These are phyloP conservation scores for Calophaca sinica DNA, from an alignment of 306 rosid species.

Conservation along the genomic window DNA sequence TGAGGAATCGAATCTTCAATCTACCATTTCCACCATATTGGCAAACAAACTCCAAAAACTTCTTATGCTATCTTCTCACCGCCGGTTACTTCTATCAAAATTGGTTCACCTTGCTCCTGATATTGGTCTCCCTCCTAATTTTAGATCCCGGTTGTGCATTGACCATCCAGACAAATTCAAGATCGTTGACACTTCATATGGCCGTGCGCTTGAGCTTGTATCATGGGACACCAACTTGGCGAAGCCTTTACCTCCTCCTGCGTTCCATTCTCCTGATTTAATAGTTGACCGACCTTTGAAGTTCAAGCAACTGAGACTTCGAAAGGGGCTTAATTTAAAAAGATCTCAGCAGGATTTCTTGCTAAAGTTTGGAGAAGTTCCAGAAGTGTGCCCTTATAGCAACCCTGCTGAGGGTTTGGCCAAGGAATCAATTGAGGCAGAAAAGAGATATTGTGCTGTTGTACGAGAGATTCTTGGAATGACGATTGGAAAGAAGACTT, in stretches of 20 bases:
- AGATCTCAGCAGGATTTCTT: slow-evolving; percentile 77
- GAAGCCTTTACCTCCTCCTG: slow-evolving; percentile 59
- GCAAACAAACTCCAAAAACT: slow-evolving; percentile 88
- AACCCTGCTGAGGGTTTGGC: slow-evolving; percentile 49
- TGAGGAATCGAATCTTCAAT: slow-evolving; percentile 64
- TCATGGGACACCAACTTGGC: slow-evolving; percentile 72
- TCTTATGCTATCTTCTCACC: slow-evolving; percentile 87
- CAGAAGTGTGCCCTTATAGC: slow-evolving; percentile 77
- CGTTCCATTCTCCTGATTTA: slow-evolving; percentile 55
- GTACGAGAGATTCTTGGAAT: slow-evolving; percentile 84
- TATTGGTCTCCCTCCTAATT: slow-evolving; percentile 88
- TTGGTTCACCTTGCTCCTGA: slow-evolving; percentile 93
- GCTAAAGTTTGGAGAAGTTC: slow-evolving; percentile 76
- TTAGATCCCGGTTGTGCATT: slow-evolving; percentile 81
- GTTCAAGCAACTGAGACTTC: slow-evolving; percentile 81
- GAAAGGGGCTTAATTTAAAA: slow-evolving; percentile 86
- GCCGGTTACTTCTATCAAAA: slow-evolving; percentile 71
- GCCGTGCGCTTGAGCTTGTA: slow-evolving; percentile 94
- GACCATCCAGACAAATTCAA: slow-evolving; percentile 82
- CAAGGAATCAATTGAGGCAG: slow-evolving; percentile 78
- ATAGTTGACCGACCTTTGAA: slow-evolving; percentile 92
- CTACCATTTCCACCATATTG: slow-evolving; percentile 61
- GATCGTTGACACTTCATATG: slow-evolving; percentile 82
- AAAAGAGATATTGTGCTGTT: slow-evolving; percentile 88
- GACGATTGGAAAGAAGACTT: slow-evolving; percentile 81